phyloP scores from a whole-genome alignment of 2,329 filamentous ascomycete species.

The Fusarium sp. region DNA sequence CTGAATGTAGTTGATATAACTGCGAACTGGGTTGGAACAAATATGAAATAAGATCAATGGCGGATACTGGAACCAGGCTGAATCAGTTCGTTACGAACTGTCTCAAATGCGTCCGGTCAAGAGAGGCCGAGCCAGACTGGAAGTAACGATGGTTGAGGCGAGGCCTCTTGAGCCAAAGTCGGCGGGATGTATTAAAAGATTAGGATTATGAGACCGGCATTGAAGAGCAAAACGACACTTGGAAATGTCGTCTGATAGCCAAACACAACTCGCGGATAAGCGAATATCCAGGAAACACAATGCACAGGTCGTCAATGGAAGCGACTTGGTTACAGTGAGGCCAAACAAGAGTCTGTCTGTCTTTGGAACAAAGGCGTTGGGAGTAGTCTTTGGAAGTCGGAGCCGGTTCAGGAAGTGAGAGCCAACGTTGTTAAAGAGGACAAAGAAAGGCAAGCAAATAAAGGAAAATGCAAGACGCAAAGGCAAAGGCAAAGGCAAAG shows the following conservation, averaged over 20 bases:
- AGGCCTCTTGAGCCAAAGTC: constrained; percentile 25
- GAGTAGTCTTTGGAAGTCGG: constrained; percentile 21
- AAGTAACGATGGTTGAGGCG: constrained; percentile 9
- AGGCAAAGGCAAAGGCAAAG: constrained; percentile 26
- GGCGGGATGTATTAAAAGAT: constrained; percentile 43
- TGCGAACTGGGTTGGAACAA: constrained; percentile 9
- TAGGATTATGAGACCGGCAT: constrained; percentile 46
- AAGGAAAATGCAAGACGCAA: constrained; percentile 10
- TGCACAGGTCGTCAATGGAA: constrained; percentile 25
- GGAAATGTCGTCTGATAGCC: constrained; percentile 34
- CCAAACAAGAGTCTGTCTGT: constrained; percentile 23
- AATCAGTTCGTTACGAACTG: constrained; percentile 34
- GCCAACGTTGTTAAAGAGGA: constrained; percentile 13
- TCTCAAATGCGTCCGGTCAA: constrained; percentile 30
- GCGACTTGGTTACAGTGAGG: constrained; percentile 35
- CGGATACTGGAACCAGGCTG: constrained; percentile 22
- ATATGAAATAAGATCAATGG: constrained; percentile 3
- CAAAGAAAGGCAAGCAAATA: constrained; percentile 19
- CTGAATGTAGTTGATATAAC: constrained; percentile 21
- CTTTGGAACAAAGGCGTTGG: constrained; percentile 29
- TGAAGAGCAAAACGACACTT: constrained; percentile 34
- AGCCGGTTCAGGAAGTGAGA: constrained; percentile 4
- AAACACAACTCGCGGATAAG: constrained; percentile 26
- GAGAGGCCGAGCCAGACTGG: constrained; percentile 9
- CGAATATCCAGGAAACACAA: constrained; percentile 28